A percentile compares a stretch with the other conserved stretches of the same genome.
phyloP scores from a whole-genome alignment of 2,329 filamentous ascomycete genomes.

The Cordyceps farinosa region DNA sequence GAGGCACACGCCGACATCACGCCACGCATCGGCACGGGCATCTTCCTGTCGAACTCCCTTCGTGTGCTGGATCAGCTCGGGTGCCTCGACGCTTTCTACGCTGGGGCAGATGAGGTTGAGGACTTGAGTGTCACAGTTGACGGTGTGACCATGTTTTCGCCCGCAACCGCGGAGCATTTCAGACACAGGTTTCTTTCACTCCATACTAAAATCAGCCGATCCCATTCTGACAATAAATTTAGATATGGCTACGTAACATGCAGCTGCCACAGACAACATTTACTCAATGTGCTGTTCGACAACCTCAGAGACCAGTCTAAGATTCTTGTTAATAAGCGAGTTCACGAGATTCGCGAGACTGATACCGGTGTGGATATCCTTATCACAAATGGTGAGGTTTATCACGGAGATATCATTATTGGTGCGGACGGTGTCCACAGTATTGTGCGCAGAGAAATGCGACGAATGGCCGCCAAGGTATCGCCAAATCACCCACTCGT shows the following conservation, averaged over 20 bases:
- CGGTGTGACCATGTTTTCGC: neutral
- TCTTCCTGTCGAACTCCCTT: conserved; percentile 43
- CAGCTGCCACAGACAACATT: conserved; percentile 27
- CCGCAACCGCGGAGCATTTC: conserved; percentile 6
- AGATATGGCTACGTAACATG: conserved; percentile 10
- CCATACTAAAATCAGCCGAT: neutral
- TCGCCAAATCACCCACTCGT: conserved; percentile 24
- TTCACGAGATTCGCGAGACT: conserved; percentile 20
- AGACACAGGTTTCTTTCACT: neutral
- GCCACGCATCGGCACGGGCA: conserved; percentile 45
- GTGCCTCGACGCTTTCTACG: conserved; percentile 25
- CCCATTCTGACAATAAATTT: neutral
- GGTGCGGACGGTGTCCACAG: conserved; percentile 41
- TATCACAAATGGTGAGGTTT: conserved; percentile 11
- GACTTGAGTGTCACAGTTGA: conserved; percentile 1
- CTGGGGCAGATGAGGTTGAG: neutral
- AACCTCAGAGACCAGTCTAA: conserved; percentile 28
- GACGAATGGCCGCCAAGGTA: conserved; percentile 23
- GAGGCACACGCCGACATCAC: conserved; percentile 41
- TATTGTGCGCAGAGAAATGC: conserved; percentile 29
- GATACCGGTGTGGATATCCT: neutral
- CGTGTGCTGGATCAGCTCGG: conserved; percentile 48
- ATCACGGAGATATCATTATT: conserved; percentile 33
- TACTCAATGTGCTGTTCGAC: conserved; percentile 33
- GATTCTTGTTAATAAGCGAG: conserved; percentile 18